Evolutionary conservation across 768 basidiomycete genomes (phyloP).

Genomic region (Tricholoma furcatifolium): DNA sequence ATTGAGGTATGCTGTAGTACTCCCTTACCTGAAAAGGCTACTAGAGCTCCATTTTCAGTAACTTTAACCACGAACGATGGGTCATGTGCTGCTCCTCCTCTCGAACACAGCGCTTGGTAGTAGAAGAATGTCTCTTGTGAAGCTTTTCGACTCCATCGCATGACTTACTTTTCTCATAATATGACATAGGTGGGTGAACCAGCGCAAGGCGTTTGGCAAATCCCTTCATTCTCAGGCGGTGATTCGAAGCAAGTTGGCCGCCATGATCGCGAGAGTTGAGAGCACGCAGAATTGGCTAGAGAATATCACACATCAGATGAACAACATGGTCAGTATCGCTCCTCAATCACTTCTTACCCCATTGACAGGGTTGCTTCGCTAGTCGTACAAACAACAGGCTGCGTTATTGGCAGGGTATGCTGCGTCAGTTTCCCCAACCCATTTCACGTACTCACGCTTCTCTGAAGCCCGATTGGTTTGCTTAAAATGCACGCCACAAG

Average conservation of each 20-base stretch:
- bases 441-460: neutral
- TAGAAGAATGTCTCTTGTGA: constrained; percentile 55
- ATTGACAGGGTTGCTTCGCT: neutral
- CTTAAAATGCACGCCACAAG: constrained; percentile 69
- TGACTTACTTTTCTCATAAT: neutral
- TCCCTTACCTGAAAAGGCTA: neutral
- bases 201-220: constrained; percentile 90
- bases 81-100: constrained; percentile 80
- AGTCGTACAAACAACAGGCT: constrained; percentile 76
- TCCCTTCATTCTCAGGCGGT: constrained; percentile 82
- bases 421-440: neutral
- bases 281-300: constrained; percentile 85
- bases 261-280: constrained; percentile 64
- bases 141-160: constrained; percentile 6
- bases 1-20: constrained; percentile 34
- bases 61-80: constrained; percentile 97
- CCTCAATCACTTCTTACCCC: neutral
- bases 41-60: constrained; percentile 38
- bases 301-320: constrained; percentile 84
- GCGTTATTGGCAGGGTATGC: constrained; percentile 69
- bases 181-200: constrained; percentile 67
- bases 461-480: constrained; percentile 59
- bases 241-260: constrained; percentile 84
- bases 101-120: constrained; percentile 59
- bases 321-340: constrained; percentile 56